A percentile compares a stretch with the other conserved stretches of the same genome.
phyloP scores from a whole-genome alignment of 2,329 filamentous ascomycete species.

The Calonectria pseudoreteaudii region DNA sequence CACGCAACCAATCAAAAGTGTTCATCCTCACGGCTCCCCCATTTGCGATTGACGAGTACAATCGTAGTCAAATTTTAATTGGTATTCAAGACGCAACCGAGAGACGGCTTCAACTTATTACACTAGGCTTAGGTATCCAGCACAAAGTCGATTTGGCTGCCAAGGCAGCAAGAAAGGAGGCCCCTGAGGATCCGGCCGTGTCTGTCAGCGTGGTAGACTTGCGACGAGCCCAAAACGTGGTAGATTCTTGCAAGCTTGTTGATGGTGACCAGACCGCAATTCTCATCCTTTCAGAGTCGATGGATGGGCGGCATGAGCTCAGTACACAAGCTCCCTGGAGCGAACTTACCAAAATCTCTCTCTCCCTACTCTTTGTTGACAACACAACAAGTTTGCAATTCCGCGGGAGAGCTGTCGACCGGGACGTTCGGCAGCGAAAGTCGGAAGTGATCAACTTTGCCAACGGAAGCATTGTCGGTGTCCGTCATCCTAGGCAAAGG shows the following conservation, averaged over 20 bases:
- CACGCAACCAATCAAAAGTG: conserved; percentile 68
- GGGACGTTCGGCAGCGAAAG: conserved; percentile 62
- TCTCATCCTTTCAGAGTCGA: conserved; percentile 75
- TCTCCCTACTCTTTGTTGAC: conserved; percentile 71
- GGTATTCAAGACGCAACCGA: conserved; percentile 78
- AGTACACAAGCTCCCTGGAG: conserved; percentile 84
- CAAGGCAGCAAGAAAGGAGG: conserved; percentile 36
- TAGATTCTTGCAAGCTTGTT: conserved; percentile 78
- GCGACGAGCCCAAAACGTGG: conserved; percentile 73
- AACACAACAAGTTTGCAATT: conserved; percentile 71
- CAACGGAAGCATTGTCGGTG: conserved; percentile 61
- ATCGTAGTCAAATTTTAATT: conserved; percentile 69
- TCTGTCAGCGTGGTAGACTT: conserved; percentile 57
- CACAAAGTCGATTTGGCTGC: conserved; percentile 45
- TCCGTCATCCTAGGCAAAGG: conserved; percentile 68
- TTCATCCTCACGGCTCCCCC: conserved; percentile 75
- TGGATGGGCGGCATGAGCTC: conserved; percentile 72
- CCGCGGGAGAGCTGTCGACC: conserved; percentile 61
- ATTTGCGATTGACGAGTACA: conserved; percentile 64
- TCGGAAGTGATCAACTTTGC: conserved; percentile 59
- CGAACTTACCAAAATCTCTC: conserved; percentile 72
- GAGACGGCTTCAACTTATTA: conserved; percentile 75
- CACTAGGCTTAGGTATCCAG: conserved; percentile 66
- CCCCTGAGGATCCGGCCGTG: conserved; percentile 36
- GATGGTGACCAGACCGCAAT: conserved; percentile 77